Evolutionary conservation across 345 rosid species (phyloP).

Genomic region (Dipteronia sinensis): DNA sequence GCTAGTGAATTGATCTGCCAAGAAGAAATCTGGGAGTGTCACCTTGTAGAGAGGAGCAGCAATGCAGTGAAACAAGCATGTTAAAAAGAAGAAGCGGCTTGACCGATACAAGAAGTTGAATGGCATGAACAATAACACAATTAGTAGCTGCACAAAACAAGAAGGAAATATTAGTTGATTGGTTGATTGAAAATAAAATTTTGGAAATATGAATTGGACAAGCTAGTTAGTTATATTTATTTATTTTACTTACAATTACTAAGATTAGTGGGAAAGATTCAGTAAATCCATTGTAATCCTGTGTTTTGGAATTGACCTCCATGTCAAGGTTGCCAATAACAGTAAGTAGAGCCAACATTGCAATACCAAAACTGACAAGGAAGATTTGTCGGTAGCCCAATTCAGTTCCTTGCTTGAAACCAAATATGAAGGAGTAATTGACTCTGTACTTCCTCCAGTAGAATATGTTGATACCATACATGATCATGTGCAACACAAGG

Average conservation of each 20-base stretch:
- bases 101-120: conserved; percentile 43
- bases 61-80: conserved; percentile 40
- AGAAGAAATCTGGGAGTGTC: conserved; percentile 64
- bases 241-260: conserved; percentile 25
- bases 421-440: conserved; percentile 56
- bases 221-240: background rate
- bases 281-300: conserved; percentile 27
- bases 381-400: conserved; percentile 41
- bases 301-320: conserved; percentile 44
- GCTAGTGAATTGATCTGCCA: conserved; percentile 73
- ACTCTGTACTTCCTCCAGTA: conserved; percentile 50
- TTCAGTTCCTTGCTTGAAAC: conserved; percentile 52
- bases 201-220: background rate
- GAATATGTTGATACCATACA: conserved; percentile 47
- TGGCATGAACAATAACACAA: conserved; percentile 31
- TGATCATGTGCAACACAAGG: conserved; percentile 44
- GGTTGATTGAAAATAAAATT: background rate
- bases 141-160: conserved; percentile 29
- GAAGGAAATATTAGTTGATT: background rate
- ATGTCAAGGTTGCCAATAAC: conserved; percentile 45
- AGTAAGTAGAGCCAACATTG: conserved; percentile 31
- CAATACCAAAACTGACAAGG: conserved; percentile 39
- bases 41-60: conserved; percentile 60
- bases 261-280: conserved; percentile 42
- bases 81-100: conserved; percentile 38